These are phyloP conservation scores for Yamadazyma ubonensis DNA, from an alignment of 805 yeast species.

Conservation along the genomic window DNA sequence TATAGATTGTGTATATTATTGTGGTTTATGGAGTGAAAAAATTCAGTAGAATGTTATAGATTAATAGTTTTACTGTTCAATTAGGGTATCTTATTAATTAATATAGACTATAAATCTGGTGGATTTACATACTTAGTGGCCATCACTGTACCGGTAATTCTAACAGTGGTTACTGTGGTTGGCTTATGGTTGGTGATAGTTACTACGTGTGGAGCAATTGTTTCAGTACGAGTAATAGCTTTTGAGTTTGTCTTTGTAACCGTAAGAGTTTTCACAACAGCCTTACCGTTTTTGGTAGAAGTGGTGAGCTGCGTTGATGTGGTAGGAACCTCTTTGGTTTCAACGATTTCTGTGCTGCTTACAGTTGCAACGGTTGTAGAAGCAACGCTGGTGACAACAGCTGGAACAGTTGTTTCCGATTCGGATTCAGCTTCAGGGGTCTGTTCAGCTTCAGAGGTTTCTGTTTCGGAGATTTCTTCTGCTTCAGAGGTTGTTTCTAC, in stretches of 20 bases:
- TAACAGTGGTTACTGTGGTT: slow-evolving; percentile 16
- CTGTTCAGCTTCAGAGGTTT: neutral
- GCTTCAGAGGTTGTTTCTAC: neutral
- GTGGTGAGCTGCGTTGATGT: slow-evolving; percentile 4
- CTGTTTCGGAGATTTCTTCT: neutral
- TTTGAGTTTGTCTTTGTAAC: slow-evolving; percentile 8
- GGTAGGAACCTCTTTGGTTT: neutral
- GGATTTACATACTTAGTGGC: slow-evolving; percentile 16
- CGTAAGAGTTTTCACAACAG: slow-evolving; percentile 8
- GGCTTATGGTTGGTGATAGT: slow-evolving; percentile 14
- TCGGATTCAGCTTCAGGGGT: neutral
- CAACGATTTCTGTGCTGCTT: slow-evolving; percentile 4
- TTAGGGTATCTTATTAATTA: slow-evolving; percentile 2
- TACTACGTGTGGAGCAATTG: slow-evolving; percentile 11
- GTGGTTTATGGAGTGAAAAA: too few species aligned
- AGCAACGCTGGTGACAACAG: neutral
- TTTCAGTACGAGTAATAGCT: slow-evolving; percentile 12
- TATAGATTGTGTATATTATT: too few species aligned
- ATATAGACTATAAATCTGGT: slow-evolving; percentile 9
- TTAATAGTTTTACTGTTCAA: too few species aligned
- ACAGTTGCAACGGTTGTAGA: slow-evolving; percentile 1
- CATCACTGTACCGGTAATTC: slow-evolving; percentile 14
- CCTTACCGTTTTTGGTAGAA: slow-evolving; percentile 4
- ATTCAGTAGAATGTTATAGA: too few species aligned
- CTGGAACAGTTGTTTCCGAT: neutral